Evolutionary conservation across 1,139 yeast genomes (phyloP), one percentile per base, ranked within the genome.

Genomic region (Barnettozyma hawaiiensis): DNA sequence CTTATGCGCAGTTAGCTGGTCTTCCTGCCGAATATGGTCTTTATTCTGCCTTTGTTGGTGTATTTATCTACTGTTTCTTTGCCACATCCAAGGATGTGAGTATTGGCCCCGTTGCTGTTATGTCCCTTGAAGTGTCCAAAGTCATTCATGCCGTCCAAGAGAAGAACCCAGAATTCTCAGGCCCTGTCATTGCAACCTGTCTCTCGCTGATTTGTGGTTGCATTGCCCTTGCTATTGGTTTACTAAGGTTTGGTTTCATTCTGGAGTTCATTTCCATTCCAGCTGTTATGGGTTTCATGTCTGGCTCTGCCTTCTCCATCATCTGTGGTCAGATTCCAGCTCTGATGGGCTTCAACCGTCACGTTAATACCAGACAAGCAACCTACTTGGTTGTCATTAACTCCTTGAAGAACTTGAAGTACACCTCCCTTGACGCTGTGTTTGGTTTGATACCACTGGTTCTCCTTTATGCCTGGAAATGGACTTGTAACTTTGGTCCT

Each of bases 81-180:
- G 97, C 97, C 14, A 90, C 97, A 15, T 85, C 95, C 16, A 90
- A 89, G 65, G 97, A 90, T 70, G 96, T 90, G 36, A 84, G 94
- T 48, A 89, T 90, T 56, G 97, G 97, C 26, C 97, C 97, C 6
- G 97, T 90, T 31, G 97, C 97, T 2, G 97, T 90, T 48, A 89
- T 90, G 96, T 85, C 96, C 12, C 63, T 80, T 51, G 90, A 89
- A 62, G 89, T 86, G 24, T 79, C 90, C 37, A 85, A 83, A 60
- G 90, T 86, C 40, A 73, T 89, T 44, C 75, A 76, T 26, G 70
- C 71, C 42, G 94, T 89, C 11, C 76, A 76, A 47, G 70, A 63
- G 35, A 67, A 68, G 48, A 74, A 73, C 51, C 71, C 75, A 2
- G 57, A 53, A 23, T 53, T 67, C 3, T 56, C 73, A 8, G 79